Base-by-base conservation (phyloP, 192 early-diverging fungal genomes). In the Coemansia sp. region DNA sequence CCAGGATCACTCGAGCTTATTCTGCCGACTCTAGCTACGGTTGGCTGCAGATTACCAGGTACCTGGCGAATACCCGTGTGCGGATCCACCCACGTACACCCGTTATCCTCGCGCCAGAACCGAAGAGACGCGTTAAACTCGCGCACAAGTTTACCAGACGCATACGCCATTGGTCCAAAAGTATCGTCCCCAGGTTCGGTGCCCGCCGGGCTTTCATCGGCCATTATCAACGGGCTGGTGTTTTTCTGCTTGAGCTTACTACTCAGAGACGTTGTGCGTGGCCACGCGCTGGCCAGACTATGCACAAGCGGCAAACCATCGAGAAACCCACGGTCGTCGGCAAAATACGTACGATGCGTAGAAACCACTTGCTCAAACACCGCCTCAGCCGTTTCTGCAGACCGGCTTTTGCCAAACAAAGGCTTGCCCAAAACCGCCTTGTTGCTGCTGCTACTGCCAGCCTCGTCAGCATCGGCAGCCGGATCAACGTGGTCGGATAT, bases 21-120 rank as follows among this genome's bases (percentile, higher is more conserved):
- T 34, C 70, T 66, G 62, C 70, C 68, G 20, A 67, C 77, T 5
- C 65, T 14, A 0, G 61, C 69, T 0, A 41, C 35, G 2, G 77
- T 76, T 3, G 82, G 82, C 82, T 84, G 82, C 65, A 79, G 56
- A 14, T 35, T 59, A 4, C 63, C 67, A 0, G 82, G 82, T 4
- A 84, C 68, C 61, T 79, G 77, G 61, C 74, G 73, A 35, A 84
- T 58, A 7, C 73, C 82, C 51, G 82, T 84, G 41, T 84, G 82
- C 33, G 82, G 77, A 20, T 84, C 82, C 0, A 76, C 66, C 82
- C 77, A 83, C 38, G 76, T 83, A 57, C 76, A 65, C 1, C 76
- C 81, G 60, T 83, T 78, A 70, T 78, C 75, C 17, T 83, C 76
- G 61, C 81, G 75, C 81, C 81, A 83, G 59, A 78, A n/a, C 1